Base-by-base conservation (phyloP, 495 filamentous ascomycete genomes). In the Sphaerosporella brunnea region DNA sequence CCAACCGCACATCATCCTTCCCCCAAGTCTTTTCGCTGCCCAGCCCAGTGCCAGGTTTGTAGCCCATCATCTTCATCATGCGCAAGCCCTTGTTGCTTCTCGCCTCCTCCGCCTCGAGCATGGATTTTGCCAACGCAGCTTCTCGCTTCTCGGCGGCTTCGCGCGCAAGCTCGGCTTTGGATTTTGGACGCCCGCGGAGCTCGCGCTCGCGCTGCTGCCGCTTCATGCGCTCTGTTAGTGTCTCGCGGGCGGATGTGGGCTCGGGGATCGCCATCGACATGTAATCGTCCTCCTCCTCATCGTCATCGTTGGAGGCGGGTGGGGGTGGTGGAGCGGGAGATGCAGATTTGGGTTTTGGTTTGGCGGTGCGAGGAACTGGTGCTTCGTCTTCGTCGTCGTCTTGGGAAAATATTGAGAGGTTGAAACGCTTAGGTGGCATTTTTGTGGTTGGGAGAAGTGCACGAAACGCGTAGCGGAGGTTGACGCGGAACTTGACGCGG, bases 21-120 rank as follows among this genome's bases (percentile, higher is more conserved):
- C 40, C 38, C 49, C 45, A 43, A 13, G 21, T 53, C 30, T 16
- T 26, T 5, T 42, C 60, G 32, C 20, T 49, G 0, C 90, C 84
- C 2, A 93, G 69, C 0, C 73, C 70, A 42, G 75, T 74, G 11
- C 80, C 80, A 8, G 73, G 65, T 51, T 74, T 80, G 65, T 87
- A 97, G 4, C 90, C 90, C 68, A 97, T 79, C 63, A 80, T 85
- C n/a, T 82, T 77, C 87, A 97, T 90, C 85, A 97, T 93, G 48
- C 82, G 70, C 47, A 86, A 76, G 2, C 90, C 90, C 62, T 95
- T 97, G 64, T 72, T 80, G 43, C 69, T 66, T 21, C 58, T 38
- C 13, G 64, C 63, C 2, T 50, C 46, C 4, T 65, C 58, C n/a
- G 73, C 71, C 34, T 69, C 59, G 13, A 83, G 65, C 21, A 94